Base-by-base conservation (phyloP, 164 flowering plant genomes). In the Kalanchoe fedtschenkoi region DNA sequence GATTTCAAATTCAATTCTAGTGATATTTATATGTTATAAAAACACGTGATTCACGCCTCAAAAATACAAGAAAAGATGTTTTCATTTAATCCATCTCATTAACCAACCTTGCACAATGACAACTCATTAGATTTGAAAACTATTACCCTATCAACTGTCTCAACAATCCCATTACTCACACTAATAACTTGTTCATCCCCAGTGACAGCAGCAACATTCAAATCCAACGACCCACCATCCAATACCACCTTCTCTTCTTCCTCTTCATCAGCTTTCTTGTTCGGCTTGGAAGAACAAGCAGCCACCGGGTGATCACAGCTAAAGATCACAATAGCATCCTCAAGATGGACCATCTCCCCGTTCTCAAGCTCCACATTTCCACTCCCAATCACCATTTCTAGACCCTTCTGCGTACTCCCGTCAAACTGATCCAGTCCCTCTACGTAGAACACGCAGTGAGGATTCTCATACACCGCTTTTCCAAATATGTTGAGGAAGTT, bases 391-490 rank as follows among this genome's bases (percentile, higher is more conserved):
- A 82, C 89, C 65, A 69, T 70, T 66, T 78, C 85, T 22, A 91
- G 74, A 10, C 89, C 85, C 75, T 70, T 62, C 46, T 75, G 82
- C 59, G 85, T 81, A 58, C 53, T 62, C 34, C 68, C 65, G 72
- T 85, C 96, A 24, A 73, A 68, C 66, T 84, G 84, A 38, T 89
- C 95, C 39, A 89, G 41, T 44, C 83, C 96, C 39, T 89, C 95
- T 68, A 91, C 24, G 28, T 78, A 79, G 72, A 91, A 85, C 34
- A 91, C 92, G 0, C 91, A 70, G 37, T 83, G 92, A 4, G 96
- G 91, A 68, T 87, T 81, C 22, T 57, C 71, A 6, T 68, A 67
- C 62, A 84, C 69, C 3, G 85, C 91, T 28, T 78, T 79, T 0
- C 78, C 83, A 35, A 91, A 76, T 55, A 83, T 82, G 68, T 80